Base-by-base conservation (phyloP, 768 basidiomycete genomes). In the Tricholoma sp. region DNA sequence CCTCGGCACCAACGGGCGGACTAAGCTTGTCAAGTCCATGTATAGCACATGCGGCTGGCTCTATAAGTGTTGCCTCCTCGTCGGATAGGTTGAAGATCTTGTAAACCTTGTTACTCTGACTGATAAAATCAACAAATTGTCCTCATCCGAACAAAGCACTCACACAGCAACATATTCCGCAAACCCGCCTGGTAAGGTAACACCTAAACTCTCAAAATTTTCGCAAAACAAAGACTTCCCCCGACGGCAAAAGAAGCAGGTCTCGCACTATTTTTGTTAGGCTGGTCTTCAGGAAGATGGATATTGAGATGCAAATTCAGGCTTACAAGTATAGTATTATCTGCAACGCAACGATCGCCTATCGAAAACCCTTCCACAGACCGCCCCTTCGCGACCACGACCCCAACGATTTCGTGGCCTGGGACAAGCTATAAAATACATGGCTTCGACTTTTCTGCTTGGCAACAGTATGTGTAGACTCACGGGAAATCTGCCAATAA, bases 11-110 rank as follows among this genome's bases (percentile, higher is more conserved):
- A 48, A 87, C 84, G 8, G 83, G 79, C 6, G 85, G 80, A 58
- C 74, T 77, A 37, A 91, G 78, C 65, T 85, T 86, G 71, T 91
- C 89, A 59, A 88, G 80, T 8, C 89, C 89, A 70, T 91, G 89
- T 37, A 91, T 78, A 31, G 88, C 89, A 62, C 89, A 91, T 6
- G 89, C 82, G 5, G 88, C 85, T 7, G 89, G 89, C 63, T 91
- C 89, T 34, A 90, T 72, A 9, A 91, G 78, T 3, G 86, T 88
- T 0, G 88, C 84, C 58, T 90, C 88, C 65, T 88, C 85, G 63
- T 89, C 87, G 9, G 82, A 79, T 50, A 91, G 75, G 69, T 91
- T 89, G 68, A 82, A 72, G 63, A 90, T 85, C 70, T 86, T 85
- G 78, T 83, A 89, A 12, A 86, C 75, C 65, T 88, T 89, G 65